phyloP scores from a whole-genome alignment of 148 eudicot species.

The Hydrangea macrophylla region DNA sequence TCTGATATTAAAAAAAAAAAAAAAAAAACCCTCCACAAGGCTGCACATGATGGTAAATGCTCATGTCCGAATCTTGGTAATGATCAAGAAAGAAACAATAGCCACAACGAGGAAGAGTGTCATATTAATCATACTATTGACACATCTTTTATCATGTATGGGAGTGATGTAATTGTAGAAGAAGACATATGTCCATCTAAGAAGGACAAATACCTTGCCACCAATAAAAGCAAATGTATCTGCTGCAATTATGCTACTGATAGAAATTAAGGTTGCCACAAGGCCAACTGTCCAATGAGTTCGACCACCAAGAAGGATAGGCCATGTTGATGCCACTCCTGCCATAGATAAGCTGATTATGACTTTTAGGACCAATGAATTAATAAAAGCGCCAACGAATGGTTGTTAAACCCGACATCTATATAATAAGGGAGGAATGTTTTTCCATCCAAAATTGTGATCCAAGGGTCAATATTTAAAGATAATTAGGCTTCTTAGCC shows the following conservation, averaged over 20 bases:
- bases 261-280: constrained; percentile 72
- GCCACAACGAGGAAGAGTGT: background rate
- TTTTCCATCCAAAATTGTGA: background rate
- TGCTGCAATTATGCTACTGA: constrained; percentile 94
- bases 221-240: constrained; percentile 94
- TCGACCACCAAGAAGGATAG: constrained; percentile 85
- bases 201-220: constrained; percentile 65
- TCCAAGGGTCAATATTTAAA: no score
- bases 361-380: constrained; percentile 6
- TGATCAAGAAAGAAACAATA: background rate
- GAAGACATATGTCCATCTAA: background rate
- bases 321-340: constrained; percentile 80
- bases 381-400: background rate
- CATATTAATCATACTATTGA: background rate
- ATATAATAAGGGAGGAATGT: no score
- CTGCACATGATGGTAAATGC: background rate
- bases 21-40: background rate
- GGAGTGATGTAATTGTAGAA: constrained; percentile 3
- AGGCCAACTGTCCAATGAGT: constrained; percentile 97
- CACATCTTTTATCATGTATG: background rate
- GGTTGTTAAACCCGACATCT: no score
- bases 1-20: no score
- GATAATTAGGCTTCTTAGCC: no score
- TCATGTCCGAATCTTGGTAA: background rate
- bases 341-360: constrained; percentile 22